phyloP scores from a whole-genome alignment of 202 grass and related monocot species.

The Zizania palustris region DNA sequence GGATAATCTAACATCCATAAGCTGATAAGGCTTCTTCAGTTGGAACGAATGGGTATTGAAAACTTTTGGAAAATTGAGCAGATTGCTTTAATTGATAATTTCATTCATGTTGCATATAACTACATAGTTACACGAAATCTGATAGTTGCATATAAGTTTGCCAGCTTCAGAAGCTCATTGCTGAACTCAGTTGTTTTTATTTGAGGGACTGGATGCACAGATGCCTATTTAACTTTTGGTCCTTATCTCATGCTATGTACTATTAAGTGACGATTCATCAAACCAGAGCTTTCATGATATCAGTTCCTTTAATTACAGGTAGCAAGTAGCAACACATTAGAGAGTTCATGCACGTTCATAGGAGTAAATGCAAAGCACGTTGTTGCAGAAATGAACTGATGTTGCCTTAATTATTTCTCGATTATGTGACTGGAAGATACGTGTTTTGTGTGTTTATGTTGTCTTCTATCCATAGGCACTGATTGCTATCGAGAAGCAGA shows the following conservation, averaged over 20 bases:
- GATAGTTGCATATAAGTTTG: conserved; percentile 1
- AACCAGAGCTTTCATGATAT: conserved; percentile 27
- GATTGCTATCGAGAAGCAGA: conserved; percentile 94
- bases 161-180: conserved; percentile 26
- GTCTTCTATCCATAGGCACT: conserved; percentile 60
- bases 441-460: conserved; percentile 11
- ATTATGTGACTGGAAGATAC: conserved; percentile 28
- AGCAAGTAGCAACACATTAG: conserved; percentile 7
- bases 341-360: conserved; percentile 14
- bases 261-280: conserved; percentile 25
- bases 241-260: neutral
- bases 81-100: neutral
- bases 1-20: no score
- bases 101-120: conserved; percentile 17
- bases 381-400: conserved; percentile 6
- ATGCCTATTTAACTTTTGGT: conserved; percentile 5
- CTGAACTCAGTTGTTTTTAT: neutral
- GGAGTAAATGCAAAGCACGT: conserved; percentile 9
- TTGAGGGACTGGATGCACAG: neutral
- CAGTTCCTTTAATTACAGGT: neutral
- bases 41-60: conserved; percentile 12
- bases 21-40: neutral
- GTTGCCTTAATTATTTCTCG: conserved; percentile 8
- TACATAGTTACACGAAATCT: conserved; percentile 14
- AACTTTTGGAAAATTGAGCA: neutral